Base-by-base conservation (phyloP, 23 red algal species). In the Gracilaria caudata region DNA sequence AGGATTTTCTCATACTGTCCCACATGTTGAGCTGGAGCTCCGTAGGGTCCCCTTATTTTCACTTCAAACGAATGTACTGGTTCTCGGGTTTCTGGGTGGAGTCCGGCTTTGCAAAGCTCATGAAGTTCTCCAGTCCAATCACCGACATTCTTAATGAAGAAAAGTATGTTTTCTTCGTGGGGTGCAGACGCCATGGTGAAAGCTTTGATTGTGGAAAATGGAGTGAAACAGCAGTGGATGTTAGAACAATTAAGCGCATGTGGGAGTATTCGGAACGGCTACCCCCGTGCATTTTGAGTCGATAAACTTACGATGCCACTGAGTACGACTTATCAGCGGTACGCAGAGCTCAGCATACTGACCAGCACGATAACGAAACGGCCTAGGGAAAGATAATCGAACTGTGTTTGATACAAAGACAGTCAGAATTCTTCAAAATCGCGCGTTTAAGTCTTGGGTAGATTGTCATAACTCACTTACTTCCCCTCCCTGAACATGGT, bases 111-210 rank as follows among this genome's bases (percentile, higher is more conserved):
- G 77, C 77, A 87, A 35, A 87, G 28, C 21, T 58, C 25, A 32
- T 87, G 37, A 32, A 90, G 59, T 5, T 51, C 58, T n/a, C 49
- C 56, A 12, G 86, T 94, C 91, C 91, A 94, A 65, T 94, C 91
- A 35, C 91, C 91, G 21, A 58, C 68, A 44, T 71, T 74, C 64
- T 94, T 94, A 54, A 94, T 79, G 72, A 77, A 94, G 51, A 94
- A 87, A 36, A 80, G 26, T 20, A 94, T 79, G 34, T 87, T 66
- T 17, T 54, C 54, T 40, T 94, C 91, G n/a, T 86, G 54, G 2
- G 91, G 91, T 16, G 79, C 91, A 47, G 82, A 87, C n/a, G 91
- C 91, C 24, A 94, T 94, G 14, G 91, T 87, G 54, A 94, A 81
- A 9, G 91, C 80, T 84, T 8, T 60, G 25, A 33, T 8, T 3